These are phyloP conservation scores for Metschnikowia gruessii DNA, from an alignment of 805 yeast genomes.

Conservation along the genomic window DNA sequence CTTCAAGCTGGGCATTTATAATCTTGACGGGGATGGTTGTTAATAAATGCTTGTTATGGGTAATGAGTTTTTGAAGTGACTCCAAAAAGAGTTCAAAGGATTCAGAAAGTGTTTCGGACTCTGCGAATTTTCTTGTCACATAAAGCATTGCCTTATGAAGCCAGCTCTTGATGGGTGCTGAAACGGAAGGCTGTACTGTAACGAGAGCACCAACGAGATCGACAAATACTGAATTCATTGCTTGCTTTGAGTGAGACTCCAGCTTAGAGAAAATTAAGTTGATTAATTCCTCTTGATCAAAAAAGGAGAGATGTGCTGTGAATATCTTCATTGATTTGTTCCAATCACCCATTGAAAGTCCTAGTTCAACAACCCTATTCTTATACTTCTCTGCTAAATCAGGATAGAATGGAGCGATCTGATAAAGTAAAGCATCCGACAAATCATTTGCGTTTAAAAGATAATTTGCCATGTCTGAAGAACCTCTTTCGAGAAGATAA, in stretches of 20 bases:
- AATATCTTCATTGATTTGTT: slow-evolving; percentile 21
- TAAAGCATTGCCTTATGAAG: slow-evolving; percentile 54
- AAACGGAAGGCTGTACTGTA: slow-evolving; percentile 15
- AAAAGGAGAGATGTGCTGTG: slow-evolving; percentile 9
- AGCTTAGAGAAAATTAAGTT: slow-evolving; percentile 23
- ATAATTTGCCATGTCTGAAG: slow-evolving; percentile 1
- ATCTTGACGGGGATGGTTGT: slow-evolving; percentile 42
- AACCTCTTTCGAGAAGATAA: slow-evolving; percentile 11
- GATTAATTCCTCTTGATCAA: slow-evolving; percentile 16
- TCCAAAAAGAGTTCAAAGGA: slow-evolving; percentile 33
- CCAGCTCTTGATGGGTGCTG: slow-evolving; percentile 44
- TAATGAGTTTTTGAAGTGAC: slow-evolving; percentile 19
- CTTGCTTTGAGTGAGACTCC: slow-evolving; percentile 27
- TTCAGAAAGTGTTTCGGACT: slow-evolving; percentile 29
- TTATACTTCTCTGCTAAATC: slow-evolving; percentile 12
- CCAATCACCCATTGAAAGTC: slow-evolving; percentile 20
- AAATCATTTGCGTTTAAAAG: slow-evolving; percentile 4
- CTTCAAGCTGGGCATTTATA: slow-evolving; percentile 65
- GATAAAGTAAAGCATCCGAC: slow-evolving; percentile 16
- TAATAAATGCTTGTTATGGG: slow-evolving; percentile 23
- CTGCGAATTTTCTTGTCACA: slow-evolving; percentile 64
- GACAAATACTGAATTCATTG: slow-evolving; percentile 27
- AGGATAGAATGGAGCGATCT: slow-evolving; percentile 13
- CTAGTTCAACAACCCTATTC: slow-evolving; percentile 14
- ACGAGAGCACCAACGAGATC: slow-evolving; percentile 22